phyloP scores from a whole-genome alignment of 441 rosid species.

The Dalechampia spathulata region DNA sequence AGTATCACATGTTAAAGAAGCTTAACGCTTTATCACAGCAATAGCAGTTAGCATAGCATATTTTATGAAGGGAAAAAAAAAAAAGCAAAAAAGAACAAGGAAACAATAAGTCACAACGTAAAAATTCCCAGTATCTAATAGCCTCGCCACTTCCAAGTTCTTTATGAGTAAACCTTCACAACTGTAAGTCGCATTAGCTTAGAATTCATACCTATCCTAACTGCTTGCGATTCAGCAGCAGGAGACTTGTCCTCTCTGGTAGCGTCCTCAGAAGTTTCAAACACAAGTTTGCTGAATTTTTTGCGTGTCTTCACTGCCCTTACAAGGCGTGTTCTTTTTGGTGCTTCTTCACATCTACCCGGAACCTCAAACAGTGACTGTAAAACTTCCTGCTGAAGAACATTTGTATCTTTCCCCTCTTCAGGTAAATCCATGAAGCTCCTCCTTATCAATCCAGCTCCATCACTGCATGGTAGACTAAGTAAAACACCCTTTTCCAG shows the following conservation, averaged over 20 bases:
- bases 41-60: too few species aligned
- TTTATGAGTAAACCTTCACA: not conserved
- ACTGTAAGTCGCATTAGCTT: not conserved
- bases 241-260: conserved; percentile 19
- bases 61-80: not conserved
- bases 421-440: conserved; percentile 14
- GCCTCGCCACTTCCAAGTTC: not conserved
- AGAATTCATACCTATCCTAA: conserved; percentile 25
- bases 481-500: not conserved
- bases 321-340: conserved; percentile 15
- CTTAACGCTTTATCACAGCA: not conserved
- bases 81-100: not conserved
- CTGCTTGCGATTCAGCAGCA: conserved; percentile 17
- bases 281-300: conserved; percentile 30
- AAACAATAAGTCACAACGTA: not conserved
- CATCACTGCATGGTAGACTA: conserved; percentile 15
- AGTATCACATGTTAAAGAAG: not conserved
- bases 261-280: conserved; percentile 25
- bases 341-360: conserved; percentile 29
- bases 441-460: conserved; percentile 20
- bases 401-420: conserved; percentile 16
- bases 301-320: conserved; percentile 23
- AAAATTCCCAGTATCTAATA: not conserved
- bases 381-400: conserved; percentile 39
- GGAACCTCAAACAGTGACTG: conserved; percentile 38